phyloP scores from a whole-genome alignment of 805 yeast genomes.

The Candida sakaeoensis region DNA sequence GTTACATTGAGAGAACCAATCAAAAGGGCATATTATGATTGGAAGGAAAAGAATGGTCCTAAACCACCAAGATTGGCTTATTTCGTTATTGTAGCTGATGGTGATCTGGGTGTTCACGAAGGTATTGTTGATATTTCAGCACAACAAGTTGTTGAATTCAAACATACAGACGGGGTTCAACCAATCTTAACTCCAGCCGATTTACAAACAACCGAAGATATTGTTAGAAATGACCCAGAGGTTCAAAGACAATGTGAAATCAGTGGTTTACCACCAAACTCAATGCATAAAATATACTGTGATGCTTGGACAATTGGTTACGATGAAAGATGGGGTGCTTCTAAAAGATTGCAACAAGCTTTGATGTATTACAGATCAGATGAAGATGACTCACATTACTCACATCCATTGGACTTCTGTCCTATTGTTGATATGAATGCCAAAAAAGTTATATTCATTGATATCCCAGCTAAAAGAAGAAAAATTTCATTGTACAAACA shows the following conservation, averaged over 20 bases:
- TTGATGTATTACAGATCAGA: conserved; percentile 71
- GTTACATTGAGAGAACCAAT: conserved; percentile 70
- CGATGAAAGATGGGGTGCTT: conserved; percentile 76
- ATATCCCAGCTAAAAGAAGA: conserved; percentile 72
- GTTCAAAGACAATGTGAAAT: conserved; percentile 71
- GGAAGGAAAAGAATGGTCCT: conserved; percentile 62
- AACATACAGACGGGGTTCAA: conserved; percentile 57
- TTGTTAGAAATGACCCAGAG: conserved; percentile 64
- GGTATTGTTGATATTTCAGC: conserved; percentile 61
- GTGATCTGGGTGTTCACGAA: conserved; percentile 61
- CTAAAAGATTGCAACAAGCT: conserved; percentile 75
- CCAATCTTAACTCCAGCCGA: conserved; percentile 74
- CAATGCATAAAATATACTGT: conserved; percentile 59
- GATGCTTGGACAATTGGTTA: conserved; percentile 71
- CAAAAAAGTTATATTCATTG: conserved; percentile 66
- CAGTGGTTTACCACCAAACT: conserved; percentile 62
- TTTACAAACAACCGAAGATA: conserved; percentile 56
- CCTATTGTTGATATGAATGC: conserved; percentile 77
- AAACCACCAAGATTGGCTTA: conserved; percentile 67
- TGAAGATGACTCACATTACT: conserved; percentile 74
- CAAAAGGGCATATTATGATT: conserved; percentile 56
- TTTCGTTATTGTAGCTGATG: conserved; percentile 58
- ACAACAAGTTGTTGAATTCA: conserved; percentile 44
- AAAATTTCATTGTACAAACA: conserved; percentile 66
- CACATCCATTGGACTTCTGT: conserved; percentile 76